Conservation (phyloP, 441 rosid genomes). For the Populus hybrid region DNA sequence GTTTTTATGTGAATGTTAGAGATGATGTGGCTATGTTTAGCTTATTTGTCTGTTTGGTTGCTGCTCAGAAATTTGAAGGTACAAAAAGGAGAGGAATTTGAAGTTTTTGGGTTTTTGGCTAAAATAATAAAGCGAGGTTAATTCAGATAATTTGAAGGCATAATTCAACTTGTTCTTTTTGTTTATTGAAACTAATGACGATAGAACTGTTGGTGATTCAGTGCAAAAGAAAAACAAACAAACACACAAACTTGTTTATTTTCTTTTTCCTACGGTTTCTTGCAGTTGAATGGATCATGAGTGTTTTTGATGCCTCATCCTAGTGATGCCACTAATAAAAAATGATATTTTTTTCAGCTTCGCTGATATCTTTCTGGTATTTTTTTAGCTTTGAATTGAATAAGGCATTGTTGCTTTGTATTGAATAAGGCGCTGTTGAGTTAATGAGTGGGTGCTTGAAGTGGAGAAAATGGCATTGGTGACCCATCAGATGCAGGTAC, state of each 20-base stretch:
- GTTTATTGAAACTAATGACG: not conserved
- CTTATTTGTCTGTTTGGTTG: not conserved
- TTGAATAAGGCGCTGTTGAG: constrained; percentile 40
- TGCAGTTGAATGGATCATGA: not conserved
- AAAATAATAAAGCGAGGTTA: not conserved
- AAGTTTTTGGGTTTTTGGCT: not conserved
- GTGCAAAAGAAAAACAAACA: not conserved
- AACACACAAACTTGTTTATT: not conserved
- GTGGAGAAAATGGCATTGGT: constrained; percentile 78
- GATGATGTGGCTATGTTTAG: not conserved
- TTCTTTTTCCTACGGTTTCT: not conserved
- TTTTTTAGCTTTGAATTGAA: constrained; percentile 23
- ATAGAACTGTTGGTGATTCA: not conserved
- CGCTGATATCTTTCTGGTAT: constrained; percentile 6
- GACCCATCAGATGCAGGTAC: constrained; percentile 89
- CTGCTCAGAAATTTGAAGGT: not conserved
- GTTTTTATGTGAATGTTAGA: not conserved
- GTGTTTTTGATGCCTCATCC: not conserved
- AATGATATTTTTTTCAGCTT: not conserved
- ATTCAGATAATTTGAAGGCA: not conserved
- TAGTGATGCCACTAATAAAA: not conserved
- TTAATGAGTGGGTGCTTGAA: constrained; percentile 61
- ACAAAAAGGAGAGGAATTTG: not conserved
- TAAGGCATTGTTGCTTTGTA: constrained; percentile 32
- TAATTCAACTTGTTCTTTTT: not conserved